Evolutionary conservation across 2,329 filamentous ascomycete species (phyloP), one percentile per base, ranked within the genome.

Genomic region (Colletotrichum graminicola): DNA sequence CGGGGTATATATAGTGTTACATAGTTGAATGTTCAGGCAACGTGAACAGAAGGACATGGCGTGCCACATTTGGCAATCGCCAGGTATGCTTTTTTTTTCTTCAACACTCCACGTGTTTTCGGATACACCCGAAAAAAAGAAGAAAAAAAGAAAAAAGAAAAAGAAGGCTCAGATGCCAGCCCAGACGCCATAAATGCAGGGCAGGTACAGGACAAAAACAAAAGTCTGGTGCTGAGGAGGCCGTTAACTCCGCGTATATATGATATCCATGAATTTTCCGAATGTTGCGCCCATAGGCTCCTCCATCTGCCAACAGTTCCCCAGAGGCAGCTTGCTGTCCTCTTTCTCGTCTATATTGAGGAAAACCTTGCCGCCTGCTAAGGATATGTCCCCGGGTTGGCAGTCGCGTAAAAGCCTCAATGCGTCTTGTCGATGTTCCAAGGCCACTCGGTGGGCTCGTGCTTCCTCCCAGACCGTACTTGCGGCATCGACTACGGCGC

Each of bases 381-480:
- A 29, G 5, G 78, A 75, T 12, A 74, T 78, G 7, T 75, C 67
- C 1, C 78, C 73, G 18, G 77, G 78, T 18, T 76, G 76, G 32
- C 77, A 77, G 29, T 81, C 79, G 36, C 76, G 78, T 60, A 84
- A 79, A 51, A 75, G 74, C 32, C 76, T 77, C 47, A 85, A 67
- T 66, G 77, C 76, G 62, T 79, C 79, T 21, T 84, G 70, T 2
- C 83, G 80, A 34, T 76, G 75, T 34, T 82, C 79, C 55, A 91
- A 84, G 3, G 84, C 82, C 39, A 84, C 82, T 18, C 83, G 82
- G 64, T 91, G 85, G 29, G 81, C 80, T 49, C 83, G 81, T 2
- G 88, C 87, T 68, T 87, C 88, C 52, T 87, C 85, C 91, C 91
- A 93, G 74, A 88, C 86, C 4, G 79, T 80, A 3, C 85, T 83